Base-by-base conservation (phyloP, 2,329 filamentous ascomycete genomes). In the Lecanoromycetidae sp. region DNA sequence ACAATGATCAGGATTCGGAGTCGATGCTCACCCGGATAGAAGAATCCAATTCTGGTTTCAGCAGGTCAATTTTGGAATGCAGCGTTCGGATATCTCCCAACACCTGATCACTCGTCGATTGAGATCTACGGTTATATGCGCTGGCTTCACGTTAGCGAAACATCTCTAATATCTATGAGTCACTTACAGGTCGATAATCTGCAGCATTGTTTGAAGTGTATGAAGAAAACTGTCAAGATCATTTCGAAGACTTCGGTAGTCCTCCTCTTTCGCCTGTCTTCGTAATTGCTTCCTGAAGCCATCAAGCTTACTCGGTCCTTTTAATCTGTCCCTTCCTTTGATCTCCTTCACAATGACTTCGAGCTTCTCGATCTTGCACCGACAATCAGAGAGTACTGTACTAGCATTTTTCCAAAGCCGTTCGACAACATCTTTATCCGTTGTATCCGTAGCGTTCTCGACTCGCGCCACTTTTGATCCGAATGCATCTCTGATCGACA, bases 211-310 rank as follows among this genome's bases (percentile, higher is more conserved):
- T 25, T 46, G 43, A 29, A 46, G 35, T 3, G 34, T 36, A 20
- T 15, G 32, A 2, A 33, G 32, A 13, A 17, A 41, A 3, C 12
- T 46, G n/a, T 38, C 22, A 2, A 44, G 38, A 27, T 27, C 25
- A 25, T 29, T 17, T 19, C 27, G 25, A 3, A 40, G 44, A 12
- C 32, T 40, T 5, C 15, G n/a, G 10, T 47, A 47, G 13, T 42
- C 44, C 13, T 26, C 44, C 17, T 50, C 48, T 33, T 26, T 48
- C 4, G 37, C 48, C 19, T 48, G 35, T 38, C 39, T 46, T 34
- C 47, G 12, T 30, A 47, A 30, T 33, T 32, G 27, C 15, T 40
- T 50, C 25, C 42, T 23, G n/a, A 35, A 44, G 23, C 30, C 25
- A 2, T 48, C 25, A 19, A 47, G n/a, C 27, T 38, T 52, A 7